Percentiles rank a stretch among this genome's conserved stretches.
These are phyloP conservation scores for Plasmodium ovale DNA, from an alignment of 169 alveolate genomes.

Conservation along the genomic window DNA sequence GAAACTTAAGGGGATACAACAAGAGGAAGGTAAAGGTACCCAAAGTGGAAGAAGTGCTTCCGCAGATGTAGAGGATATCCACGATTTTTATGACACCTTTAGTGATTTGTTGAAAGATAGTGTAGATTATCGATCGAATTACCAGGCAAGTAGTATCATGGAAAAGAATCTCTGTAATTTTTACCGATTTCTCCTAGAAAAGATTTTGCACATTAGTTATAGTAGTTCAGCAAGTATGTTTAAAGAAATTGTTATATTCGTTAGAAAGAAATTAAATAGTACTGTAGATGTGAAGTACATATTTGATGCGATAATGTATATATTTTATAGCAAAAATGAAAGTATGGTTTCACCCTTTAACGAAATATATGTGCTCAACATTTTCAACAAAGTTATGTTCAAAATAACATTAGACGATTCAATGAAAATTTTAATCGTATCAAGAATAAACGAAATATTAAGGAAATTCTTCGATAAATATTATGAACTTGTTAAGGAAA, in stretches of 20 bases:
- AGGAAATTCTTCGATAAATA: constrained; percentile 6
- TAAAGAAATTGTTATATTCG: constrained; percentile 42
- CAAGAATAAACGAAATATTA: constrained; percentile 56
- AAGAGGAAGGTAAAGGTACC: neutral
- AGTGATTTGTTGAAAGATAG: neutral
- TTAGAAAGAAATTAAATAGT: constrained; percentile 29
- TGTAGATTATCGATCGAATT: constrained; percentile 3
- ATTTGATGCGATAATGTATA: constrained; percentile 39
- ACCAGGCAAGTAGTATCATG: neutral
- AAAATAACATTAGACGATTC: constrained; percentile 42
- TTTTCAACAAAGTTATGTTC: constrained; percentile 38
- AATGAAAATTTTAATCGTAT: constrained; percentile 33
- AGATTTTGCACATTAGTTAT: constrained; percentile 14
- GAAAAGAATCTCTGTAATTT: constrained; percentile 2
- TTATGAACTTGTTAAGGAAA: neutral
- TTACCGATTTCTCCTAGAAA: constrained; percentile 20
- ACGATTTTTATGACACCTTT: constrained; percentile 27
- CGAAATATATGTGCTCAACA: constrained; percentile 37
- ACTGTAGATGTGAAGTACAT: constrained; percentile 23
- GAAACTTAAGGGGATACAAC: constrained; percentile 16
- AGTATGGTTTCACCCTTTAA: constrained; percentile 7
- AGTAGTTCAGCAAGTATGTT: neutral
- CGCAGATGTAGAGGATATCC: constrained; percentile 4
- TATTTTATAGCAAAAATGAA: constrained; percentile 4
- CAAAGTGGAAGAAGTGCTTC: neutral